These are phyloP conservation scores for Chlorella sp. DNA, from an alignment of 139 green algal species.

Conservation along the genomic window DNA sequence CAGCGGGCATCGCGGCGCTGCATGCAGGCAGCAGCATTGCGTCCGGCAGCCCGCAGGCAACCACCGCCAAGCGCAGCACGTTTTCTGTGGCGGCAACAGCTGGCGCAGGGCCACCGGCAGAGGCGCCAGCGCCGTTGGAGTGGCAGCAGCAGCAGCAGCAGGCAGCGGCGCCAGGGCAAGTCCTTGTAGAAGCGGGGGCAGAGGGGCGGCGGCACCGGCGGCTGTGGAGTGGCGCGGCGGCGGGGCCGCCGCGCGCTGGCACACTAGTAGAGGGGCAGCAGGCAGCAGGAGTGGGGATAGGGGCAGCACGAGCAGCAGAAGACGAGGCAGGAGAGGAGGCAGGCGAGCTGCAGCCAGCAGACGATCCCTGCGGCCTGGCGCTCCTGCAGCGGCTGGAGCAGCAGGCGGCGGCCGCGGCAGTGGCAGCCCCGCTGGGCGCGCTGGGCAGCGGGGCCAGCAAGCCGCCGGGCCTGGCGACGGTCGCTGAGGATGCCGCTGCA, in stretches of 20 bases:
- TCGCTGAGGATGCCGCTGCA: neutral
- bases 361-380: neutral
- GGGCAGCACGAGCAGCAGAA: slow-evolving; percentile 1
- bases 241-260: neutral
- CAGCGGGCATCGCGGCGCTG: neutral
- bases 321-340: too few species aligned
- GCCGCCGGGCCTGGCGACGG: neutral
- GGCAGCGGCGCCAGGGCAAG: neutral
- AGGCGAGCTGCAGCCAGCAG: neutral
- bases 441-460: neutral
- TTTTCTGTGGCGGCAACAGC: neutral
- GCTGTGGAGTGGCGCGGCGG: slow-evolving; percentile 21
- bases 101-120: neutral
- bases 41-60: neutral
- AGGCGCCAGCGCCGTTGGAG: neutral
- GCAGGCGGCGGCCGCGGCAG: neutral
- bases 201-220: neutral
- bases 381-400: neutral
- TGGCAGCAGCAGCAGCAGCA: neutral
- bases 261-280: neutral
- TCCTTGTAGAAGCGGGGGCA: neutral
- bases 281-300: neutral
- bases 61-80: neutral
- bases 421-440: too few species aligned
- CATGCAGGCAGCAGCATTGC: neutral